Conservation (phyloP, 2,329 filamentous ascomycete genomes). For the Endoconidiophora polonica region DNA sequence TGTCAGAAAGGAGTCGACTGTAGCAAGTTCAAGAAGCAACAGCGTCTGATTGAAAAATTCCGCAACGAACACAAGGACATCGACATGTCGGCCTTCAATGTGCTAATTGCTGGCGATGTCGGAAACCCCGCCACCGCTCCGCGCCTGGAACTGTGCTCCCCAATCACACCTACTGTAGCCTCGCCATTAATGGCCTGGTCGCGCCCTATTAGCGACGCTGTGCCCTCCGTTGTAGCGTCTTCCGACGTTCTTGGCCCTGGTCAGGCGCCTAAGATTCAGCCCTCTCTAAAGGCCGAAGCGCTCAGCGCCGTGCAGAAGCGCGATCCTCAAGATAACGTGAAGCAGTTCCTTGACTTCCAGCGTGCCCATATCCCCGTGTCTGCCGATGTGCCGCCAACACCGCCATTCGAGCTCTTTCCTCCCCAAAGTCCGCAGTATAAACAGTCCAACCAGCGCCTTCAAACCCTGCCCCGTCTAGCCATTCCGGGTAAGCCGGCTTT, state of each 20-base stretch:
- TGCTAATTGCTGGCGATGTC: constrained; percentile 63
- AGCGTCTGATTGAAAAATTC: constrained; percentile 59
- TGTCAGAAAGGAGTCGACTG: constrained; percentile 81
- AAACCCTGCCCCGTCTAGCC: constrained; percentile 43
- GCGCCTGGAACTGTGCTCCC: constrained; percentile 12
- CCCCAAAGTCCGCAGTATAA: constrained; percentile 16
- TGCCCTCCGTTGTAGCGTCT: constrained; percentile 74
- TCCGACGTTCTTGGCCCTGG: constrained; percentile 74
- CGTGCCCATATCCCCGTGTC: constrained; percentile 31
- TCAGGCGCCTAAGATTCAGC: constrained; percentile 42
- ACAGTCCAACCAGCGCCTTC: constrained; percentile 34
- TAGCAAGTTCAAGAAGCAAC: constrained; percentile 64
- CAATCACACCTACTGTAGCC: constrained; percentile 6
- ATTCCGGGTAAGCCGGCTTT: constrained; percentile 31
- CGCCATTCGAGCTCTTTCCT: constrained; percentile 50
- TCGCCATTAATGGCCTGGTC: constrained; percentile 6
- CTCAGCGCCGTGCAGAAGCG: constrained; percentile 53
- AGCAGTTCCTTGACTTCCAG: constrained; percentile 80
- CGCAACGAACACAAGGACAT: constrained; percentile 57
- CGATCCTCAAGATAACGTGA: constrained; percentile 84
- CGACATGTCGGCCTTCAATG: constrained; percentile 37
- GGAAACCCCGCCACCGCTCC: constrained; percentile 54
- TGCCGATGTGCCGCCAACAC: constrained; percentile 48
- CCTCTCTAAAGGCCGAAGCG: constrained; percentile 51
- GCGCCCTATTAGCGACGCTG: constrained; percentile 51